These are phyloP conservation scores for Hypoxylon sp. DNA, from an alignment of 2,329 filamentous ascomycete species.

Conservation along the genomic window DNA sequence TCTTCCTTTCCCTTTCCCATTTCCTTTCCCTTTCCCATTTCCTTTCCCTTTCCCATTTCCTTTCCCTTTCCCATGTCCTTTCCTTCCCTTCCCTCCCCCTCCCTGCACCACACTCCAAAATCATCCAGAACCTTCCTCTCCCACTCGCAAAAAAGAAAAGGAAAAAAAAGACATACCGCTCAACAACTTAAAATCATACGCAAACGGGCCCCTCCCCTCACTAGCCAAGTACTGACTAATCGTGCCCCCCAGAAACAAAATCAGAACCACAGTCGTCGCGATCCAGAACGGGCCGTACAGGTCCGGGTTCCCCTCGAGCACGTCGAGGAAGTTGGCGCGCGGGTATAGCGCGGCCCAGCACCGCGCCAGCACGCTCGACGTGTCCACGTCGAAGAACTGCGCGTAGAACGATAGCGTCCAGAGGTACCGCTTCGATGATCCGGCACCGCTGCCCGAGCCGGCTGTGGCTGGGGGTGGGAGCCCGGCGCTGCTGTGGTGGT, in stretches of 20 bases:
- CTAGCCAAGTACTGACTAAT: slow-evolving; percentile 90
- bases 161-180: slow-evolving; percentile 72
- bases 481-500: slow-evolving; percentile 60
- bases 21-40: background rate
- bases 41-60: background rate
- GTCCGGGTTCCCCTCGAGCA: slow-evolving; percentile 96
- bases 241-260: slow-evolving; percentile 94
- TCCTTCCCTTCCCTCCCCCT: background rate
- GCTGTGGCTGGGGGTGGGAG: slow-evolving; percentile 72
- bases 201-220: slow-evolving; percentile 79
- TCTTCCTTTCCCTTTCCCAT: background rate
- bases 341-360: slow-evolving; percentile 93
- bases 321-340: slow-evolving; percentile 94
- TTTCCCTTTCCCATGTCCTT: background rate
- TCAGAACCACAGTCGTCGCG: slow-evolving; percentile 95
- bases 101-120: background rate
- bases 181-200: slow-evolving; percentile 91
- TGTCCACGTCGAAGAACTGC: slow-evolving; percentile 99
- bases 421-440: slow-evolving; percentile 83
- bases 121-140: slow-evolving; percentile 19
- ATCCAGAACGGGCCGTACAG: slow-evolving; percentile 99
- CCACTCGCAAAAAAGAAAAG: no score
- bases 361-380: slow-evolving; percentile 85
- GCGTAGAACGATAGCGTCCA: slow-evolving; percentile 96
- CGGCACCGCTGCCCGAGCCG: slow-evolving; percentile 51